Percentiles rank a stretch among this genome's conserved stretches.
These are phyloP conservation scores for Nitzschia palea DNA, from an alignment of 108 stramenopile species.

Conservation along the genomic window DNA sequence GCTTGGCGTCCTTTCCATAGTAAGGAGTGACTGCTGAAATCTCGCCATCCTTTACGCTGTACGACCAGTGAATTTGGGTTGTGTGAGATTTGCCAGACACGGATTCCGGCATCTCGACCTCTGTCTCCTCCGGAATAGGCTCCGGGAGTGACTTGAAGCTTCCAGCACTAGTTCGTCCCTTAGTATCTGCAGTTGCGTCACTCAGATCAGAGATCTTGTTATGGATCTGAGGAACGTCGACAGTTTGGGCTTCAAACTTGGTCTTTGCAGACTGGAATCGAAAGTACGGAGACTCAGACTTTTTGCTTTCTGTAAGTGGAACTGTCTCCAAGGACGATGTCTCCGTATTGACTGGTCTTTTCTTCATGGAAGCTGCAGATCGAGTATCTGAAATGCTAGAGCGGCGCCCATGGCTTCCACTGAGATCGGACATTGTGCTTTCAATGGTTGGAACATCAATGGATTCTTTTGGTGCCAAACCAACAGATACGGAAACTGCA, in stretches of 20 bases:
- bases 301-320: background rate
- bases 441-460: conserved; percentile 33
- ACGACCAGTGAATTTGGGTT: conserved; percentile 24
- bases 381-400: background rate
- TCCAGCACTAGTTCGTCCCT: conserved; percentile 11
- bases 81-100: background rate
- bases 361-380: background rate
- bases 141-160: conserved; percentile 7
- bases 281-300: conserved; percentile 30
- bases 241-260: conserved; percentile 17
- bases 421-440: conserved; percentile 29
- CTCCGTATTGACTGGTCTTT: background rate
- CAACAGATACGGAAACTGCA: conserved; percentile 7
- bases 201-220: conserved; percentile 30
- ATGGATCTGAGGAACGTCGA: conserved; percentile 28
- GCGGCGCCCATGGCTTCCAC: background rate
- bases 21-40: conserved; percentile 14
- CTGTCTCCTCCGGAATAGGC: conserved; percentile 21
- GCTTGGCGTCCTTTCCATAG: conserved; percentile 13
- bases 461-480: conserved; percentile 14
- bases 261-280: conserved; percentile 39
- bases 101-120: background rate
- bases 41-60: conserved; percentile 19
- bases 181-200: background rate
- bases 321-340: background rate